phyloP scores from a whole-genome alignment of 305 asterid species.

The Fraxinus greggii region DNA sequence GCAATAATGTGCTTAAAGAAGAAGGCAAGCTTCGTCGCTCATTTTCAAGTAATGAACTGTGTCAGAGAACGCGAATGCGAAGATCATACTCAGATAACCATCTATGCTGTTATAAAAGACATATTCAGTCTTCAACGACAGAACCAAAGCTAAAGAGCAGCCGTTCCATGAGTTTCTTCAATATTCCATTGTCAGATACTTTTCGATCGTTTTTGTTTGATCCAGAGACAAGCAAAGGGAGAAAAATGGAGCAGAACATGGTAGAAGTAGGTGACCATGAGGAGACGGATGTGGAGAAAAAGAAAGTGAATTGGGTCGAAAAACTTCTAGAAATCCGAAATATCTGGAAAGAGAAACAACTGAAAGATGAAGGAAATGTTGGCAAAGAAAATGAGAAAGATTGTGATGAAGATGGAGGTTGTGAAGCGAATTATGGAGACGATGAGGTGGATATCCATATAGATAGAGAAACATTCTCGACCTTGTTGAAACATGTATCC shows the following conservation, averaged over 20 bases:
- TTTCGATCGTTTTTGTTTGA: slow-evolving; percentile 45
- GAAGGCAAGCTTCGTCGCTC: slow-evolving; percentile 42
- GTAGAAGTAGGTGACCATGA: slow-evolving; percentile 17
- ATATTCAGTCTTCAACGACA: slow-evolving; percentile 34
- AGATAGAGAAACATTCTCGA: slow-evolving; percentile 49
- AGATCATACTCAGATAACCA: slow-evolving; percentile 58
- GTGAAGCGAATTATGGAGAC: slow-evolving; percentile 60
- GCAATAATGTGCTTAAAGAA: slow-evolving; percentile 22
- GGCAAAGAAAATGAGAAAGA: slow-evolving; percentile 26
- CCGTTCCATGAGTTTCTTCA: slow-evolving; percentile 47
- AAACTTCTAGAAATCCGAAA: slow-evolving; percentile 56
- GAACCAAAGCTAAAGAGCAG: slow-evolving; percentile 45
- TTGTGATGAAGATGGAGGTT: slow-evolving; percentile 39
- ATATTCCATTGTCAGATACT: slow-evolving; percentile 45
- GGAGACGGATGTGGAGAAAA: slow-evolving; percentile 31
- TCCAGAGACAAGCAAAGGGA: slow-evolving; percentile 33
- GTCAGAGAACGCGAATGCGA: slow-evolving; percentile 24
- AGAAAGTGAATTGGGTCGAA: slow-evolving; percentile 67
- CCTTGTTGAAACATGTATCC: slow-evolving; percentile 47
- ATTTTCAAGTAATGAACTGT: slow-evolving; percentile 33
- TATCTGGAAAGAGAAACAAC: slow-evolving; percentile 51
- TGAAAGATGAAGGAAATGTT: slow-evolving; percentile 19
- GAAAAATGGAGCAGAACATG: slow-evolving; percentile 13
- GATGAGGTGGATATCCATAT: slow-evolving; percentile 35
- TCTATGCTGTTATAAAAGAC: slow-evolving; percentile 28